Evolutionary conservation across 2,329 filamentous ascomycete genomes (phyloP), one percentile per base, ranked within the genome.

Genomic region (Aspergillus proliferans): DNA sequence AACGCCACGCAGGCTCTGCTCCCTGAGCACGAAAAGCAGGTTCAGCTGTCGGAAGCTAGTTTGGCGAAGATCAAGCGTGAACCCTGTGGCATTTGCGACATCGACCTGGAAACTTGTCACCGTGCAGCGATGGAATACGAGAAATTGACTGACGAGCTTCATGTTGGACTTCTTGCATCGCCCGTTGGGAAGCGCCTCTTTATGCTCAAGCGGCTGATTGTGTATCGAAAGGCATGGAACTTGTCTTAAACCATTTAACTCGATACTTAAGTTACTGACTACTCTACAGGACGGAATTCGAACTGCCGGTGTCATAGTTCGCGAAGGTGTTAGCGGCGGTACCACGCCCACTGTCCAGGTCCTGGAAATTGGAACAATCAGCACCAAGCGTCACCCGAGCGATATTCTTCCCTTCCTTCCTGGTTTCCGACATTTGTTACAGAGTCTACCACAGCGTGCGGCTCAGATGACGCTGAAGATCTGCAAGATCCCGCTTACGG

Each of bases 1-100:
- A 93, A 98, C 70, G 92, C 92, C 21, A 97, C 92, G 0, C 93
- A 98, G 65, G 91, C 94, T 53, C 73, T 97, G 10, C 76, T 97
- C 1, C 93, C 93, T 0, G 91, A 97, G 68, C 92, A 97, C 60
- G 91, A 98, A 70, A 95, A 95, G 69, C 87, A 90, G 50, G 89
- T 98, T 52, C 90, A 92, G 66, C 59, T 95, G 2, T 94, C 91
- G 0, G 91, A 98, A 67, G 91, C 88, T 3, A 92, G 94, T 71
- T 72, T 98, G 48, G 89, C 84, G 47, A 95, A 92, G 71, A 82
- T 97, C 63, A 94, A 92, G 69, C 80, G 92, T 10, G 88, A 95
- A 60, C 69, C 85, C 18, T 98, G 93, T 67, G 73, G 82, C 21
- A 83, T 86, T 24, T 98, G 93, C 64, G 88, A 95, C 64, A 72